Evolutionary conservation across 2,329 filamentous ascomycete species (phyloP), one percentile per base, ranked within the genome.

Genomic region (Penicillium crustosum): DNA sequence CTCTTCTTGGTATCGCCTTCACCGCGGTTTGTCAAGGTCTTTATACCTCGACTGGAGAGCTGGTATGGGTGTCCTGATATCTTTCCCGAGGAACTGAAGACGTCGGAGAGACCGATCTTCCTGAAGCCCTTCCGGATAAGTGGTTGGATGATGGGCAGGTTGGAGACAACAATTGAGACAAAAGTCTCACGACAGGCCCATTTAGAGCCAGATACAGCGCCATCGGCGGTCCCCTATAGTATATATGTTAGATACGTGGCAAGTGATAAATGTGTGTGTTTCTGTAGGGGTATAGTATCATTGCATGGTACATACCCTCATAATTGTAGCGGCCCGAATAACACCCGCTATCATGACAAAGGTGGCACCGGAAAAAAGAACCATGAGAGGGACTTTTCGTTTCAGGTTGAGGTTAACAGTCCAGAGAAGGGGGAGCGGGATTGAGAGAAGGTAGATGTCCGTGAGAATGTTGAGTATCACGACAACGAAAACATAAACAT

Each of bases 351-450:
- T 74, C 42, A 82, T 83, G 41, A 84, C 78, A 60, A 86, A 84
- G 19, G 79, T 62, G 17, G 81, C 83, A 9, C 81, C 81, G 23
- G 78, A 78, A 63, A 85, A 85, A 4, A 86, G 73, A 2, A 80
- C 63, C 27, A 82, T 73, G 0, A 85, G 70, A 0, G 79, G 77
- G 0, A 81, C 61, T 60, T 86, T 86, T 61, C 79, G 80, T 10
- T 72, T 67, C 0, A 76, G 67, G 7, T 70, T 70, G 17, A 86
- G 73, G 0, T 77, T 77, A 0, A 83, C 79, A 19, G 72, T 73
- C 81, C 80, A 84, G 3, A 86, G 71, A 69, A 86, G 79, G 0
- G 83, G 83, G 4, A 86, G 71, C 0, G 83, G 83, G 25, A 86
- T 85, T 21, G 78, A 78, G 54, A 86, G 78, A 15, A 86, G 74